phyloP scores from a whole-genome alignment of 169 alveolate species.

The Plasmodium chabaudi region DNA sequence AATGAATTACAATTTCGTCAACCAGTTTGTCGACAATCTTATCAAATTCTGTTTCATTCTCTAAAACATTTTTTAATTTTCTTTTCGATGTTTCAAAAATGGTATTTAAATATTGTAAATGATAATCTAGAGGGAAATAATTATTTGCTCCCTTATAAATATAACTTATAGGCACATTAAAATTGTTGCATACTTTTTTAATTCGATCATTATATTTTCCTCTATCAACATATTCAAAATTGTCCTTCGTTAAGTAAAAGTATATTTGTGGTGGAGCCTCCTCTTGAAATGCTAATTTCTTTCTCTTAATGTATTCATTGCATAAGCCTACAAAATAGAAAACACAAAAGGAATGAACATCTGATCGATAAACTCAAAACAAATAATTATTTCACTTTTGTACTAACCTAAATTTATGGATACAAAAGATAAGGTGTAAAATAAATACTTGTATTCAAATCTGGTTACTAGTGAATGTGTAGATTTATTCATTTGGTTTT shows the following conservation, averaged over 20 bases:
- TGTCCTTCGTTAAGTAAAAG: slow-evolving; percentile 36
- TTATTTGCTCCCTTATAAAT: slow-evolving; percentile 29
- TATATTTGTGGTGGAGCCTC: slow-evolving; percentile 26
- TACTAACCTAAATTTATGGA: slow-evolving; percentile 53
- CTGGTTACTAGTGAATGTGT: slow-evolving; percentile 21
- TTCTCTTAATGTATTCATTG: slow-evolving; percentile 55
- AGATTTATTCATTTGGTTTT: slow-evolving; percentile 34
- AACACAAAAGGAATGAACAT: too few species aligned
- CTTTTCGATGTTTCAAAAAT: slow-evolving; percentile 34
- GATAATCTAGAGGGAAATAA: slow-evolving; percentile 63
- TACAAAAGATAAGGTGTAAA: slow-evolving; percentile 46
- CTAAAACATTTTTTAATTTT: slow-evolving; percentile 16
- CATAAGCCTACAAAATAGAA: slow-evolving; percentile 34
- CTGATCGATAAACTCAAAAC: background rate
- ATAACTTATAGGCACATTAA: slow-evolving; percentile 17
- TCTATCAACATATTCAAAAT: slow-evolving; percentile 40
- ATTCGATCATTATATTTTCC: slow-evolving; percentile 8
- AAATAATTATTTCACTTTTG: background rate
- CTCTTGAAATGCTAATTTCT: slow-evolving; percentile 6
- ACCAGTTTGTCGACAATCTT: background rate
- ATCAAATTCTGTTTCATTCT: slow-evolving; percentile 19
- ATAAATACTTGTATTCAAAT: slow-evolving; percentile 53
- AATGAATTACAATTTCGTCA: background rate
- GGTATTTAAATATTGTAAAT: slow-evolving; percentile 48
- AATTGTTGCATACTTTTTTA: slow-evolving; percentile 31